Evolutionary conservation across 2,329 filamentous ascomycete genomes (phyloP).

Genomic region (Apiospora malaysiana): DNA sequence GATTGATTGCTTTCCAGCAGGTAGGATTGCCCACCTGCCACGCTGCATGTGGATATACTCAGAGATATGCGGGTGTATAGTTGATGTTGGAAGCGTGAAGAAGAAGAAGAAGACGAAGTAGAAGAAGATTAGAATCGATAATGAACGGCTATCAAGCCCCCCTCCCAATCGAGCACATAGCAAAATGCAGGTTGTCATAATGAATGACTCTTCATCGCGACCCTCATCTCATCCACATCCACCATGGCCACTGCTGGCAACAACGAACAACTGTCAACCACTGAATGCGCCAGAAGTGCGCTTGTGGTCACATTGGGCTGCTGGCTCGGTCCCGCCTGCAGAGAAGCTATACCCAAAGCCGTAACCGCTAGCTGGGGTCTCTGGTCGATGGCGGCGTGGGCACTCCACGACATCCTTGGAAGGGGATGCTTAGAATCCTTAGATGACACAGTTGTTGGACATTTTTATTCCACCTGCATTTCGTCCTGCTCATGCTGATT

Average conservation of each 20-base stretch:
- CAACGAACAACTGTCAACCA: slow-evolving; percentile 18
- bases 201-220: slow-evolving; percentile 18
- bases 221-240: slow-evolving; percentile 15
- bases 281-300: slow-evolving; percentile 2
- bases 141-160: slow-evolving; percentile 1
- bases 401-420: slow-evolving; percentile 19
- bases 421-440: slow-evolving; percentile 17
- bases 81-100: slow-evolving; percentile 3
- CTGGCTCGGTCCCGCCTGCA: slow-evolving; percentile 12
- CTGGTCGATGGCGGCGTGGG: slow-evolving; percentile 16
- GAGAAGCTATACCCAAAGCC: slow-evolving; percentile 7
- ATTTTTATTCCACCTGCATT: slow-evolving; percentile 18
- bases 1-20: background rate
- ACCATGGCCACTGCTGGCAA: background rate
- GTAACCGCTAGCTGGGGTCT: slow-evolving; percentile 18
- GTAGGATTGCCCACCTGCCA: slow-evolving; percentile 13
- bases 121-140: no score
- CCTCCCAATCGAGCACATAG: slow-evolving; percentile 6
- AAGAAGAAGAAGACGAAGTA: background rate
- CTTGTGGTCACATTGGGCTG: slow-evolving; percentile 20
- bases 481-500: slow-evolving; percentile 16
- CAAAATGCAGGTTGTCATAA: background rate
- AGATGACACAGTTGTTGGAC: slow-evolving; percentile 22
- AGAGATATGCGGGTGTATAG: slow-evolving; percentile 5
- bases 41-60: slow-evolving; percentile 13